These are phyloP conservation scores for Teunomyces atbi DNA, from an alignment of 805 yeast species.

Conservation along the genomic window DNA sequence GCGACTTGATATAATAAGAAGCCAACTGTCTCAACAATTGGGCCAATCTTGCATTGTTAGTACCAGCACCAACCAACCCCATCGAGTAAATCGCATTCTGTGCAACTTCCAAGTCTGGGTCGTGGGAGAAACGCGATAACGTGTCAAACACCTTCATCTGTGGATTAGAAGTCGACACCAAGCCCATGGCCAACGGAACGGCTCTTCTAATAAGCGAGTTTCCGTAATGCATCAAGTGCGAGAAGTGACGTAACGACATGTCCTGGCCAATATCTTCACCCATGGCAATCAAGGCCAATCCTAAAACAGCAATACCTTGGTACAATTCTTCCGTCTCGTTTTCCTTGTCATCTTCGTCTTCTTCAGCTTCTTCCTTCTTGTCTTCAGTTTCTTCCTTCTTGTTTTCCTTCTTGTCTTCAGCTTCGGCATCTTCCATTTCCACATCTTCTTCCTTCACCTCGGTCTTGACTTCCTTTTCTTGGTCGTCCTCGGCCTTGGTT, in stretches of 20 bases:
- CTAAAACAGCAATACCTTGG: slow-evolving; percentile 90
- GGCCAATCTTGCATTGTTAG: slow-evolving; percentile 96
- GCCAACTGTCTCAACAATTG: slow-evolving; percentile 95
- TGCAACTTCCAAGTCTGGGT: slow-evolving; percentile 90
- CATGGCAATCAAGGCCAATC: slow-evolving; percentile 91
- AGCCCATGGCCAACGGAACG: slow-evolving; percentile 97
- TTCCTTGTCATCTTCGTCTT: slow-evolving; percentile 24
- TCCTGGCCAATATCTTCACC: slow-evolving; percentile 98
- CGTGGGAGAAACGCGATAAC: slow-evolving; percentile 93
- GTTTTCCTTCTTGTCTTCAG: slow-evolving; percentile 18
- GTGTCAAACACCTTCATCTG: slow-evolving; percentile 97
- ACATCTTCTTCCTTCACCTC: slow-evolving; percentile 24
- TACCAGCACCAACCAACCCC: slow-evolving; percentile 99
- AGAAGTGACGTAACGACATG: slow-evolving; percentile 95
- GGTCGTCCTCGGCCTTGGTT: slow-evolving; percentile 16
- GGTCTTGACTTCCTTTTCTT: slow-evolving; percentile 1
- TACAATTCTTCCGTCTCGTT: slow-evolving; percentile 54
- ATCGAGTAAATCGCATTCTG: slow-evolving; percentile 91
- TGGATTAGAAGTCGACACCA: slow-evolving; percentile 89
- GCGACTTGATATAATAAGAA: slow-evolving; percentile 84
- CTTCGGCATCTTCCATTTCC: slow-evolving; percentile 30
- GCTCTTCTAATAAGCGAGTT: slow-evolving; percentile 86
- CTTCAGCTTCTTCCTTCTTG: slow-evolving; percentile 25
- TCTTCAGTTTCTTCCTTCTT: slow-evolving; percentile 22
- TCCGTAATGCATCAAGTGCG: slow-evolving; percentile 97